Evolutionary conservation across 1,284 basidiomycete species (phyloP).

Genomic region (Pseudozyma thailandica): DNA sequence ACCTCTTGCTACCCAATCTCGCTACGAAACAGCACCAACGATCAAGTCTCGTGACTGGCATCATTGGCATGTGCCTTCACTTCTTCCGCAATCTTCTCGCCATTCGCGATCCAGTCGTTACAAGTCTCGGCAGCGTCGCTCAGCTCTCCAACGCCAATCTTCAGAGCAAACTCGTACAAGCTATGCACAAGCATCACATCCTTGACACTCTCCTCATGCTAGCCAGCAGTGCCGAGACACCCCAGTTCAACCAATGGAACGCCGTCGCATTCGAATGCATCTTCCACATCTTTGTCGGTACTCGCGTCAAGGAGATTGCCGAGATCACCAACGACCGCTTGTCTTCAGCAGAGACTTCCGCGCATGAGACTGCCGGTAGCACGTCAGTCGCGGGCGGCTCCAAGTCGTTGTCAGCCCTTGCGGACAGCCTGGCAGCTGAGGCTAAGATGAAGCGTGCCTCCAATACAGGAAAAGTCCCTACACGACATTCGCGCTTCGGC

Average conservation of each 20-base stretch:
- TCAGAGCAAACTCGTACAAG: slow-evolving; percentile 60
- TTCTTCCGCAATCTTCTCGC: slow-evolving; percentile 66
- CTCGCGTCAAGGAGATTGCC: slow-evolving; percentile 40
- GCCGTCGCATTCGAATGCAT: slow-evolving; percentile 63
- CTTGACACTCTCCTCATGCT: slow-evolving; percentile 65
- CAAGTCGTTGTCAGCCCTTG: slow-evolving; percentile 25
- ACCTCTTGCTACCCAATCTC: slow-evolving; percentile 61
- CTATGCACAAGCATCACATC: slow-evolving; percentile 56
- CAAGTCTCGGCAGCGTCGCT: slow-evolving; percentile 53
- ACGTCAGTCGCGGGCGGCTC: slow-evolving; percentile 3
- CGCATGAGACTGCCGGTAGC: neutral
- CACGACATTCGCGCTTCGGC: slow-evolving; percentile 65
- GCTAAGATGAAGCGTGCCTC: slow-evolving; percentile 47
- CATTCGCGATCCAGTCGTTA: slow-evolving; percentile 61
- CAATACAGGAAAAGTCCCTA: slow-evolving; percentile 19
- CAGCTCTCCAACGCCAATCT: slow-evolving; percentile 56
- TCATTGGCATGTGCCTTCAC: slow-evolving; percentile 66
- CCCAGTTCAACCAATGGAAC: slow-evolving; percentile 61
- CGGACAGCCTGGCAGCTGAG: slow-evolving; percentile 53
- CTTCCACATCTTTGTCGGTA: slow-evolving; percentile 63
- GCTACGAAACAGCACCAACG: slow-evolving; percentile 58
- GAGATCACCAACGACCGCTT: slow-evolving; percentile 11
- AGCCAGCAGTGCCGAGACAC: slow-evolving; percentile 59
- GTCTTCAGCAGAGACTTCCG: neutral
- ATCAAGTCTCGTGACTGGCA: slow-evolving; percentile 59